phyloP scores from a whole-genome alignment of 192 early-diverging fungal species.

The Coemansia sp. region DNA sequence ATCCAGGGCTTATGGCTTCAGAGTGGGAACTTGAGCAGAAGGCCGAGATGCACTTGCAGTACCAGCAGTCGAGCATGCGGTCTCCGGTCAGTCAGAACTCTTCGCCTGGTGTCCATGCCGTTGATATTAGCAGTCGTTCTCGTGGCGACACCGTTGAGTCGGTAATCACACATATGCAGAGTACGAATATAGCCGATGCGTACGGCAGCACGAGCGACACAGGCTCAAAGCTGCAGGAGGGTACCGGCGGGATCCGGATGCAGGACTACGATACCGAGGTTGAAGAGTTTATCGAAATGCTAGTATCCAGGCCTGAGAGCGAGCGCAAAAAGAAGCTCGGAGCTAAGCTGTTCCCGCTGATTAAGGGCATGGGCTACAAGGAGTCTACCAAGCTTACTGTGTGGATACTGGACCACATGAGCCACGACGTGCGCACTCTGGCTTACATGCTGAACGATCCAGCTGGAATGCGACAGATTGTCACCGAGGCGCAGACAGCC shows the following conservation, averaged over 20 bases:
- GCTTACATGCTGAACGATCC: slow-evolving; percentile 53
- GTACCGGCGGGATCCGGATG: slow-evolving; percentile 15
- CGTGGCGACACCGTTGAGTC: not conserved
- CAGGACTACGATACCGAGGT: slow-evolving; percentile 39
- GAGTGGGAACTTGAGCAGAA: slow-evolving; percentile 50
- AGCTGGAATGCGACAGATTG: slow-evolving; percentile 29
- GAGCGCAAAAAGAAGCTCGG: slow-evolving; percentile 58
- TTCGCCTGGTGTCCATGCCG: slow-evolving; percentile 6
- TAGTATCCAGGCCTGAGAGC: slow-evolving; percentile 48
- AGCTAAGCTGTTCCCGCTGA: slow-evolving; percentile 55
- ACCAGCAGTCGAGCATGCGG: slow-evolving; percentile 1
- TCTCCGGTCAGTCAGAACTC: slow-evolving; percentile 19
- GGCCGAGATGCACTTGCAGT: slow-evolving; percentile 14
- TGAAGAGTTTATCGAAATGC: slow-evolving; percentile 53
- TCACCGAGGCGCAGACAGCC: slow-evolving; percentile 45
- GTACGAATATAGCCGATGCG: not conserved
- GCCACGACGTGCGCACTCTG: slow-evolving; percentile 51
- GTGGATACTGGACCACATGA: slow-evolving; percentile 56
- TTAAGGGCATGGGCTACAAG: slow-evolving; percentile 55
- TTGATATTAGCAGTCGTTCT: not conserved
- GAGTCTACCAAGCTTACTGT: slow-evolving; percentile 57
- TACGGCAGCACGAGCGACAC: not conserved
- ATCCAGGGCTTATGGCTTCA: slow-evolving; percentile 34
- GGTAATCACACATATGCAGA: slow-evolving; percentile 6
- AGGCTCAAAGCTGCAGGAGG: not conserved